Evolutionary conservation across 495 filamentous ascomycete genomes (phyloP).

Genomic region (Penicillium bialowiezense): DNA sequence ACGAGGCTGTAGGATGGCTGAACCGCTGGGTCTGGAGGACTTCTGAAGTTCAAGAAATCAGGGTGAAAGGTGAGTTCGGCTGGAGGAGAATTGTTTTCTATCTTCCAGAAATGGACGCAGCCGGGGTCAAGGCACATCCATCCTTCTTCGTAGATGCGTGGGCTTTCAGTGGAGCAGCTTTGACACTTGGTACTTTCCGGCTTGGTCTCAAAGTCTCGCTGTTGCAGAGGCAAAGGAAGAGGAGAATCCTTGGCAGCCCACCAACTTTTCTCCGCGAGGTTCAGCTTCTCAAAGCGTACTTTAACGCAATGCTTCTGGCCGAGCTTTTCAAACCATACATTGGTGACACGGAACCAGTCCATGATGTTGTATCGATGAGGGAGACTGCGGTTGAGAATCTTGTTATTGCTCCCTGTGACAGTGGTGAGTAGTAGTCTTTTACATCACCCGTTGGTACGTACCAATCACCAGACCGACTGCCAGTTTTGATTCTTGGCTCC

Average conservation of each 20-base stretch:
- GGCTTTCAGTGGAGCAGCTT: conserved; percentile 34
- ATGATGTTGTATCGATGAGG: conserved; percentile 69
- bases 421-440: conserved; percentile 6
- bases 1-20: conserved; percentile 34
- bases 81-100: conserved; percentile 20
- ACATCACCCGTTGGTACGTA: conserved; percentile 23
- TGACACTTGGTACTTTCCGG: conserved; percentile 32
- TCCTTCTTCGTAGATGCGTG: conserved; percentile 51
- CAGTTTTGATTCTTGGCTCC: conserved; percentile 28
- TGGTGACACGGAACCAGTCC: conserved; percentile 68
- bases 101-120: conserved; percentile 59
- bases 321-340: conserved; percentile 67
- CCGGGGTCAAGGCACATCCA: conserved; percentile 67
- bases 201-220: conserved; percentile 20
- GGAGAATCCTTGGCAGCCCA: conserved; percentile 50
- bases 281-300: conserved; percentile 69
- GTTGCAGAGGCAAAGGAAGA: conserved; percentile 11
- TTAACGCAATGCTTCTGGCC: conserved; percentile 45
- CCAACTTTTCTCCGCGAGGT: conserved; percentile 62
- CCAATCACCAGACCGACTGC: conserved; percentile 61
- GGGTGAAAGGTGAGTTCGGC: conserved; percentile 50
- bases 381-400: conserved; percentile 48
- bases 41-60: conserved; percentile 53
- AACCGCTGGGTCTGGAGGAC: conserved; percentile 31
- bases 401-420: conserved; percentile 50